Conservation (phyloP, 768 basidiomycete genomes). For the Boletus insuetus region DNA sequence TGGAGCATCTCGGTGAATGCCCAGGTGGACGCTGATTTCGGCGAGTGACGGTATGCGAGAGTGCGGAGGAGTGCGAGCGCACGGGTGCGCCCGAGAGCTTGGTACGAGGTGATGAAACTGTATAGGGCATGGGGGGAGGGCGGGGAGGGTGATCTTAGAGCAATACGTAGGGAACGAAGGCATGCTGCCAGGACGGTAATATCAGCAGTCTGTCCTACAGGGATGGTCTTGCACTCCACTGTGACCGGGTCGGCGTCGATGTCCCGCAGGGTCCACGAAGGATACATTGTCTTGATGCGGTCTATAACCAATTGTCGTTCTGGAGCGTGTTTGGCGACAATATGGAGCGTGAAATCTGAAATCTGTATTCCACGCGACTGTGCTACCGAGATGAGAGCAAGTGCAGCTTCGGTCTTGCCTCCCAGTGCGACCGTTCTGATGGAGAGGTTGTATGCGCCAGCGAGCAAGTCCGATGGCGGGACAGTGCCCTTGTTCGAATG, state of each 20-base stretch:
- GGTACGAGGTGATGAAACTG: slow-evolving; percentile 22
- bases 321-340: slow-evolving; percentile 28
- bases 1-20: slow-evolving; percentile 30
- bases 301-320: slow-evolving; percentile 4
- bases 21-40: slow-evolving; percentile 26
- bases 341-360: slow-evolving; percentile 35
- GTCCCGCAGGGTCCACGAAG: slow-evolving; percentile 8
- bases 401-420: slow-evolving; percentile 39
- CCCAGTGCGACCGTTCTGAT: slow-evolving; percentile 41
- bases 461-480: slow-evolving; percentile 9
- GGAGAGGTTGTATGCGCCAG: slow-evolving; percentile 34
- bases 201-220: slow-evolving; percentile 2
- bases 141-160: slow-evolving; percentile 23
- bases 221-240: neutral
- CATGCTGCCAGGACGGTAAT: slow-evolving; percentile 11
- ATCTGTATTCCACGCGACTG: slow-evolving; percentile 30
- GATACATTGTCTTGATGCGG: slow-evolving; percentile 11
- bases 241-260: neutral
- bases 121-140: slow-evolving; percentile 18
- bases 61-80: slow-evolving; percentile 16
- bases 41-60: slow-evolving; percentile 23
- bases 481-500: neutral
- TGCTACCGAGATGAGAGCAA: slow-evolving; percentile 43
- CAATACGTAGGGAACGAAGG: slow-evolving; percentile 25
- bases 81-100: slow-evolving; percentile 19